Evolutionary conservation across 768 basidiomycete genomes (phyloP).

Genomic region (Mycena capillaripes): DNA sequence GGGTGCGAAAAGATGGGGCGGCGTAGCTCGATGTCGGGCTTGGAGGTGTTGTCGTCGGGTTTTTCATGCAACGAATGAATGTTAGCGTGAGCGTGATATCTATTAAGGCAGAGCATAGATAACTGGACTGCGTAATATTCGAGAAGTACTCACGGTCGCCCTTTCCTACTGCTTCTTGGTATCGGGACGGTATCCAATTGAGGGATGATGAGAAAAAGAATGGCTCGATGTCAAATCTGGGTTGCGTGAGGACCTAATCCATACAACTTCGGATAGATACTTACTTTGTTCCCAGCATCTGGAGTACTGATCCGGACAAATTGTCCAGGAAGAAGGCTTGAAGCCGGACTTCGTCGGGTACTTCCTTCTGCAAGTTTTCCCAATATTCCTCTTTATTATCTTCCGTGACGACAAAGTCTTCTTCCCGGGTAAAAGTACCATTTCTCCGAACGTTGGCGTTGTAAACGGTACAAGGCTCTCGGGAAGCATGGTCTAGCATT

Average conservation of each 20-base stretch:
- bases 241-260: not conserved
- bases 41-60: slow-evolving; percentile 42
- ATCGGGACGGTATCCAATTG: slow-evolving; percentile 72
- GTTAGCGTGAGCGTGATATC: slow-evolving; percentile 72
- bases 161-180: slow-evolving; percentile 59
- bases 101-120: slow-evolving; percentile 37
- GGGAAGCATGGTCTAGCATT: slow-evolving; percentile 38
- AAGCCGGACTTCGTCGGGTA: slow-evolving; percentile 54
- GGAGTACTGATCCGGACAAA: slow-evolving; percentile 63
- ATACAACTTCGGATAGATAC: not conserved
- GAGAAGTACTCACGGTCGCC: slow-evolving; percentile 52
- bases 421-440: slow-evolving; percentile 47
- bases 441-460: slow-evolving; percentile 56
- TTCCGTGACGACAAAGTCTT: slow-evolving; percentile 38
- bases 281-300: slow-evolving; percentile 48
- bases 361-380: slow-evolving; percentile 45
- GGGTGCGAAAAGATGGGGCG: slow-evolving; percentile 7
- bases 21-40: slow-evolving; percentile 38
- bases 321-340: slow-evolving; percentile 66
- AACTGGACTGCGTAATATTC: not conserved
- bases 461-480: slow-evolving; percentile 49
- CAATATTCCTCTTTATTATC: slow-evolving; percentile 48
- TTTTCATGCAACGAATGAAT: slow-evolving; percentile 60
- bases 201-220: slow-evolving; percentile 76
- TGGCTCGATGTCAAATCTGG: slow-evolving; percentile 68